A percentile compares a stretch with the other conserved stretches of the same genome.
Evolutionary conservation across 768 basidiomycete species (phyloP).

Genomic region (Lactifluus rugatus): DNA sequence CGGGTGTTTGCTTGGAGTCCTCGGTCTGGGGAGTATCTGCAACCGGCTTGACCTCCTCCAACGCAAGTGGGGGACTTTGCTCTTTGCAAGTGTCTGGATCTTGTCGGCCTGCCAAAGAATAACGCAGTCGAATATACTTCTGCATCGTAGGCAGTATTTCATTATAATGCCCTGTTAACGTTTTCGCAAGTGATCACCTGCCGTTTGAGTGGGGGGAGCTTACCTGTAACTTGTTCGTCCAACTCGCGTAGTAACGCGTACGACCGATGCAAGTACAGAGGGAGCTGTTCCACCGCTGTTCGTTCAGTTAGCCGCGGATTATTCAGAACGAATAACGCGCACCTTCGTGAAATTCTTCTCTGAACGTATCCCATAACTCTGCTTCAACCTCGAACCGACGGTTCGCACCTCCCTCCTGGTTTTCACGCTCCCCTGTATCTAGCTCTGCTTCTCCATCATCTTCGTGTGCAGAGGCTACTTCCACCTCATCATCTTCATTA

Average conservation of each 20-base stretch:
- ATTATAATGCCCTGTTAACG: conserved; percentile 6
- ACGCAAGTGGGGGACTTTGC: not conserved
- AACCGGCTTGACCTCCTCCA: not conserved
- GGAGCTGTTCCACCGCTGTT: conserved; percentile 17
- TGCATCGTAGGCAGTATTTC: conserved; percentile 12
- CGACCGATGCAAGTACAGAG: conserved; percentile 18
- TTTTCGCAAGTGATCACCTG: not conserved
- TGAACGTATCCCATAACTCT: conserved; percentile 15
- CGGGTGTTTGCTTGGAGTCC: not conserved
- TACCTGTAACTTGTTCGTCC: conserved; percentile 16
- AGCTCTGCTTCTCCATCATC: conserved; percentile 1
- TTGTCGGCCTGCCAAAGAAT: not conserved
- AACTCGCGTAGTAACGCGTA: conserved; percentile 16
- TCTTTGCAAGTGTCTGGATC: not conserved
- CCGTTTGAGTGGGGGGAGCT: not conserved
- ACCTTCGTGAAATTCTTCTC: conserved; percentile 19
- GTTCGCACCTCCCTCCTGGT: not conserved
- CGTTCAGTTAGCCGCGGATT: not conserved
- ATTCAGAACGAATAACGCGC: not conserved
- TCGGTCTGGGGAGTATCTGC: not conserved
- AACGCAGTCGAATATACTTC: conserved; percentile 12
- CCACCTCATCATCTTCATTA: not conserved
- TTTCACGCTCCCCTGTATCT: not conserved
- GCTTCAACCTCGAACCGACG: not conserved
- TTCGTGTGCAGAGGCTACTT: not conserved